phyloP scores from a whole-genome alignment of 805 yeast species.

The Torulaspora microellipsoides region DNA sequence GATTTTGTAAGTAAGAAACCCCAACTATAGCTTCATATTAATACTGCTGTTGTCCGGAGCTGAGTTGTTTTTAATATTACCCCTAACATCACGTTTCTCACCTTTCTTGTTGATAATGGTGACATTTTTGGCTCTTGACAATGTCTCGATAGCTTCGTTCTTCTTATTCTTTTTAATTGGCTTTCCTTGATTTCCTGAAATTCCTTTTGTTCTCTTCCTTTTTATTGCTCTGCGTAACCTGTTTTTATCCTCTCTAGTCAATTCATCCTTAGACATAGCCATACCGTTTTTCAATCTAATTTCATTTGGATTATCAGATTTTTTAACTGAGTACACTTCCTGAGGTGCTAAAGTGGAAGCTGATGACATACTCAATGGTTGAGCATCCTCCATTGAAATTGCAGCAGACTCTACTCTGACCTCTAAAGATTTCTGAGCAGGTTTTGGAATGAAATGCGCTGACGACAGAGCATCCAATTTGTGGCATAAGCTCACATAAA shows the following conservation, averaged over 20 bases:
- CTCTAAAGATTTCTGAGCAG: constrained; percentile 71
- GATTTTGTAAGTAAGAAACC: no score
- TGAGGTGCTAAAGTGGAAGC: constrained; percentile 88
- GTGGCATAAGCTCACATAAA: constrained; percentile 59
- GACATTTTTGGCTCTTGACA: constrained; percentile 67
- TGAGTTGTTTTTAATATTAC: constrained; percentile 49
- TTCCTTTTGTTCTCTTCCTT: constrained; percentile 63
- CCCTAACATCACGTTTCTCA: constrained; percentile 65
- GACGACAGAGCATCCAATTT: constrained; percentile 85
- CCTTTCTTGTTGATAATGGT: constrained; percentile 76
- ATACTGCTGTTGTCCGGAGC: constrained; percentile 4
- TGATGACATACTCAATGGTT: constrained; percentile 75
- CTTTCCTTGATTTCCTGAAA: constrained; percentile 33
- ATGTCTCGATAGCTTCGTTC: constrained; percentile 63
- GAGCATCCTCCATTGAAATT: constrained; percentile 92
- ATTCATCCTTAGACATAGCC: constrained; percentile 74
- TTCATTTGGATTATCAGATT: constrained; percentile 49
- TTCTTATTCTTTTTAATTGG: constrained; percentile 48
- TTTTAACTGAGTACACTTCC: constrained; percentile 65
- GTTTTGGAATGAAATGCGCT: constrained; percentile 93
- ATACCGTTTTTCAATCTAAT: constrained; percentile 72
- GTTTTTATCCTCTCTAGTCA: constrained; percentile 79
- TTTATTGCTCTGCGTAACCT: constrained; percentile 82
- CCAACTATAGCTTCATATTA: constrained; percentile 5
- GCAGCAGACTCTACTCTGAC: constrained; percentile 80